phyloP scores from a whole-genome alignment of 306 rosid species.

The Glycine latifolia region DNA sequence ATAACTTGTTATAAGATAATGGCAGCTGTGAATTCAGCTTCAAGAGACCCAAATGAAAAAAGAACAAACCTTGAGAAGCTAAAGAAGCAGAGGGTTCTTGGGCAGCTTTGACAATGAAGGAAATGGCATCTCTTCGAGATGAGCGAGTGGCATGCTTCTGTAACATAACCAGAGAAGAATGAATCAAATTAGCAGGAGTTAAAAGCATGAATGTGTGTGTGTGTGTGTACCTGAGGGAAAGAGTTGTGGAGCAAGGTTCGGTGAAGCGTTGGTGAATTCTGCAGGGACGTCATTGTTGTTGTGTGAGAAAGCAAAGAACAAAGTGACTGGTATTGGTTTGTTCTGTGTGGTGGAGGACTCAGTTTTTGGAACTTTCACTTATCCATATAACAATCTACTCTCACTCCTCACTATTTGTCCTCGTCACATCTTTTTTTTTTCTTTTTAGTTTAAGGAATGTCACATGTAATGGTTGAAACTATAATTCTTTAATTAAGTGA shows the following conservation, averaged over 20 bases:
- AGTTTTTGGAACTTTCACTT: slow-evolving; percentile 37
- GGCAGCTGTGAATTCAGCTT: slow-evolving; percentile 6
- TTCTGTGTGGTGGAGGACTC: slow-evolving; percentile 49
- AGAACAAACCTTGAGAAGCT: slow-evolving; percentile 64
- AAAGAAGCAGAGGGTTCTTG: slow-evolving; percentile 57
- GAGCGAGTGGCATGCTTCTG: slow-evolving; percentile 65
- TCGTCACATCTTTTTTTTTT: not conserved
- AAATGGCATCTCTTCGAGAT: slow-evolving; percentile 62
- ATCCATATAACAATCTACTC: slow-evolving; percentile 41
- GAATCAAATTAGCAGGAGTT: not conserved
- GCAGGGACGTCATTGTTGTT: slow-evolving; percentile 72
- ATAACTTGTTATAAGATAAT: not conserved
- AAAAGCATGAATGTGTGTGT: not conserved
- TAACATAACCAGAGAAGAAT: not conserved
- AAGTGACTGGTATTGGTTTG: not conserved
- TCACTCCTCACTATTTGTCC: slow-evolving; percentile 6
- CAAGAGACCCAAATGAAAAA: not conserved
- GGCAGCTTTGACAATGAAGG: slow-evolving; percentile 66
- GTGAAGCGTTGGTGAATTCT: slow-evolving; percentile 70
- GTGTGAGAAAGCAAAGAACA: slow-evolving; percentile 5
- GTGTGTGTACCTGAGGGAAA: slow-evolving; percentile 67
- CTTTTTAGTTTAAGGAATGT: no score
- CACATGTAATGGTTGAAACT: no score
- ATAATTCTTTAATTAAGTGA: no score
- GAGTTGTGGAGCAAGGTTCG: slow-evolving; percentile 63